A percentile compares a stretch with the other conserved stretches of the same genome.
phyloP scores from a whole-genome alignment of 2,329 filamentous ascomycete genomes.

The Aspergillus candidus region DNA sequence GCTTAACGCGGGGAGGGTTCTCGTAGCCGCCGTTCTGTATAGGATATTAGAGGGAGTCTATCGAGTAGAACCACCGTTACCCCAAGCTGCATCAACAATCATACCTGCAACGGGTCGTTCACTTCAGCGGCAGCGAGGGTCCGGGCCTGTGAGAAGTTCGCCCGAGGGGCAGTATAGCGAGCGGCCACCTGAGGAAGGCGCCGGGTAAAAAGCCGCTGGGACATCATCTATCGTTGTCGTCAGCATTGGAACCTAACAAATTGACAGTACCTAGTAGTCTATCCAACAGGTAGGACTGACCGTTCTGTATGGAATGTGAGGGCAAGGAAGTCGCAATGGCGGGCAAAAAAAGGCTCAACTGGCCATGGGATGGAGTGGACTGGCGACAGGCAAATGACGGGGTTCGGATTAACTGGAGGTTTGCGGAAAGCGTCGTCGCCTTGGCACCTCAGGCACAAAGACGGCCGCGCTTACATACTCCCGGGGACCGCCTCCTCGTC shows the following conservation, averaged over 20 bases:
- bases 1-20: slow-evolving; percentile 61
- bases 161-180: slow-evolving; percentile 35
- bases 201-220: slow-evolving; percentile 39
- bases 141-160: slow-evolving; percentile 38
- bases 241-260: slow-evolving; percentile 12
- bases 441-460: slow-evolving; percentile 14
- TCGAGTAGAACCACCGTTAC: slow-evolving; percentile 3
- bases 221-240: slow-evolving; percentile 37
- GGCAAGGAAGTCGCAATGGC: slow-evolving; percentile 14
- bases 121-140: slow-evolving; percentile 34
- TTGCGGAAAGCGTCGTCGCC: slow-evolving; percentile 16
- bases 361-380: slow-evolving; percentile 19
- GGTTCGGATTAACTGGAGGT: slow-evolving; percentile 26
- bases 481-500: slow-evolving; percentile 18
- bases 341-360: slow-evolving; percentile 16
- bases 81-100: neutral
- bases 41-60: slow-evolving; percentile 14
- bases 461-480: slow-evolving; percentile 31
- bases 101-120: slow-evolving; percentile 42
- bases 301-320: slow-evolving; percentile 16
- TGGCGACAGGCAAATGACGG: slow-evolving; percentile 11
- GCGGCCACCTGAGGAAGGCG: slow-evolving; percentile 36
- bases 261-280: neutral
- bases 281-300: slow-evolving; percentile 14
- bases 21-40: slow-evolving; percentile 43